These are phyloP conservation scores for Dipodascus albidus DNA, from an alignment of 805 yeast genomes.

Conservation along the genomic window DNA sequence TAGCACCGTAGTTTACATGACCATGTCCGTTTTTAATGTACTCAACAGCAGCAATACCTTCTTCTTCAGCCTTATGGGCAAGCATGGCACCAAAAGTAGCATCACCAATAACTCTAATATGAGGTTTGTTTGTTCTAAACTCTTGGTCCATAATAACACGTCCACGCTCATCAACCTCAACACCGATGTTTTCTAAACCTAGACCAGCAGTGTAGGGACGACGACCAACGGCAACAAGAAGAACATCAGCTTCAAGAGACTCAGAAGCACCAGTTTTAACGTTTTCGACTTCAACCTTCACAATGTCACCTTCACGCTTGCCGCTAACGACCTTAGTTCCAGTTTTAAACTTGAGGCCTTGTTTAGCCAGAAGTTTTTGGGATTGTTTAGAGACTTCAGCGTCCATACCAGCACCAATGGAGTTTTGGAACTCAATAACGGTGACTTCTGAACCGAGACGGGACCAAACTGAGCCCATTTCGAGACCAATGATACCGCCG, in stretches of 20 bases:
- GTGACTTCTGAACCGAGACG: conserved; percentile 95
- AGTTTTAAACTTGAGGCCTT: conserved; percentile 87
- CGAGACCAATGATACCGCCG: conserved; percentile 98
- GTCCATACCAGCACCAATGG: conserved; percentile 98
- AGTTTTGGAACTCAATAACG: conserved; percentile 76
- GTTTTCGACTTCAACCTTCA: conserved; percentile 78
- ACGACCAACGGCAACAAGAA: conserved; percentile 97
- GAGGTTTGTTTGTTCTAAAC: conserved; percentile 83
- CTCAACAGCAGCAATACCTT: conserved; percentile 98
- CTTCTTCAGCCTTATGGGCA: conserved; percentile 99
- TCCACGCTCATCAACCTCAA: conserved; percentile 86
- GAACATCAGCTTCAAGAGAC: conserved; percentile 76
- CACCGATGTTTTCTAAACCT: conserved; percentile 76
- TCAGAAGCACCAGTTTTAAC: conserved; percentile 77
- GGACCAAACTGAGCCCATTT: conserved; percentile 97
- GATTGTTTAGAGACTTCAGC: conserved; percentile 84
- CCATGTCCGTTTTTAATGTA: conserved; percentile 89
- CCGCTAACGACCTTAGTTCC: conserved; percentile 88
- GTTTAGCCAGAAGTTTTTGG: conserved; percentile 84
- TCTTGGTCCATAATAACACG: conserved; percentile 90
- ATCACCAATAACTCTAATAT: conserved; percentile 96
- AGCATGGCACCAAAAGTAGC: conserved; percentile 98
- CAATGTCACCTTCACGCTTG: conserved; percentile 78
- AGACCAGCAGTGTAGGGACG: conserved; percentile 91
- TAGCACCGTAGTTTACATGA: conserved; percentile 95